These are phyloP conservation scores for Samsoniella hepiali DNA, from an alignment of 2,329 filamentous ascomycete genomes.

Conservation along the genomic window DNA sequence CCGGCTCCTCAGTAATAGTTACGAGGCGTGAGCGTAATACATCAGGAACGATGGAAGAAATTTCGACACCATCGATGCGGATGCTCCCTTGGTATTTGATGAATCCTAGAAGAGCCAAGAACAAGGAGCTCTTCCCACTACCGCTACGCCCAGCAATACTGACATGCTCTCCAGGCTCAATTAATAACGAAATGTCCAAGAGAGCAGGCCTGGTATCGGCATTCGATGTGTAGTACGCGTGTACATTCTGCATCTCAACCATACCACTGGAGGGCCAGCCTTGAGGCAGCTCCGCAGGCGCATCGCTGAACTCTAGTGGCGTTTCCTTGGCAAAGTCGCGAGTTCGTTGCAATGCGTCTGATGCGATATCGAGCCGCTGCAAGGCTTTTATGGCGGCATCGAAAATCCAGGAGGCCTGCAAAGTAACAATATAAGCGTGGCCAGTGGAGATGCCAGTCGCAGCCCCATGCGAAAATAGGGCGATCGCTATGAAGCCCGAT, in stretches of 20 bases:
- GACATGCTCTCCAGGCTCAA: not conserved
- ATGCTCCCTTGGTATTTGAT: slow-evolving; percentile 25
- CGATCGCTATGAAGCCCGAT: too few relatives aligned
- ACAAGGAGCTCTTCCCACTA: not conserved
- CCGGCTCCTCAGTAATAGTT: slow-evolving; percentile 44
- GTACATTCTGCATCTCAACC: not conserved
- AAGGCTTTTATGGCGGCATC: too few relatives aligned
- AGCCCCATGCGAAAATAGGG: too few relatives aligned
- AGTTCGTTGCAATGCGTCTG: not conserved
- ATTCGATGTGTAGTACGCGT: not conserved
- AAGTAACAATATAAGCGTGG: too few relatives aligned
- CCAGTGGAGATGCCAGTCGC: too few relatives aligned
- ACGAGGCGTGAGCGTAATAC: slow-evolving; percentile 40
- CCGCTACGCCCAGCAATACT: not conserved
- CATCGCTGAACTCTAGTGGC: not conserved
- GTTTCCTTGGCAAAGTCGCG: not conserved
- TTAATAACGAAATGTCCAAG: not conserved
- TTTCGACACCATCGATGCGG: slow-evolving; percentile 40
- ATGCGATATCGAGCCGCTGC: not conserved
- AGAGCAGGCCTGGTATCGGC: not conserved
- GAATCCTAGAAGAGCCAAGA: not conserved
- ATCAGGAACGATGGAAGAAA: slow-evolving; percentile 37
- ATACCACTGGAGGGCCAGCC: not conserved
- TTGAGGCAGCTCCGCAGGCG: not conserved
- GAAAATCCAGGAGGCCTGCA: too few relatives aligned